Evolutionary conservation across 164 flowering plant genomes (phyloP), one percentile per base, ranked within the genome.

Genomic region (Malania oleifera): DNA sequence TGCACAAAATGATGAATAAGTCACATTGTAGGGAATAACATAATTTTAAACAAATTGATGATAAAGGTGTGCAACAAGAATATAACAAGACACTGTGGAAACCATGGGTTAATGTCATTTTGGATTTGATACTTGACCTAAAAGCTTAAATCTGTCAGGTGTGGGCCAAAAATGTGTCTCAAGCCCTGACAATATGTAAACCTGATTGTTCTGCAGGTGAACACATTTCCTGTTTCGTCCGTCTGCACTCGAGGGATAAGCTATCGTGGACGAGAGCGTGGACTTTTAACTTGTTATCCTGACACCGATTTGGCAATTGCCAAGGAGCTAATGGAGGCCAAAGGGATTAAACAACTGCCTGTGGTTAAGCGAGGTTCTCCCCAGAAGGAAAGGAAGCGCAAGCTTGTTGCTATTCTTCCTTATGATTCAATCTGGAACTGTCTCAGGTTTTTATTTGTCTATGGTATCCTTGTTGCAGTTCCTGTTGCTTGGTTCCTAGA

Each of bases 321-420:
- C 53, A 50, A 50, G 18, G 53, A 50, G 4, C 53, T 50, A 15
- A 50, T 50, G 53, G 53, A 50, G 53, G 53, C 53, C 29, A 50
- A 50, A 19, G 53, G 53, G 4, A 27, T 50, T 27, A 50, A 24
- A 29, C 53, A 50, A 24, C 34, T 50, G 24, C 53, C 53, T 17
- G 53, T 50, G 53, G 29, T 50, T 7, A 50, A 50, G 18, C 53
- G 29, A 12, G 34, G 34, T 14, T 6, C 23, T 23, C 29, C 3
- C 6, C 29, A 23, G 3, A 24, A 13, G 34, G 29, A 23, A 50
- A 50, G 14, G 34, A 50, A 17, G 18, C 28, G 11, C 17, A 50
- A 17, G 14, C 28, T 50, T 50, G 18, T 50, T 27, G 53, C 53
- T 12, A 17, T 50, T 24, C 28, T 50, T 50, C 13, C 23, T 50